Base-by-base conservation (phyloP, 2,329 filamentous ascomycete species). In the Emmonsiellopsis sp. region DNA sequence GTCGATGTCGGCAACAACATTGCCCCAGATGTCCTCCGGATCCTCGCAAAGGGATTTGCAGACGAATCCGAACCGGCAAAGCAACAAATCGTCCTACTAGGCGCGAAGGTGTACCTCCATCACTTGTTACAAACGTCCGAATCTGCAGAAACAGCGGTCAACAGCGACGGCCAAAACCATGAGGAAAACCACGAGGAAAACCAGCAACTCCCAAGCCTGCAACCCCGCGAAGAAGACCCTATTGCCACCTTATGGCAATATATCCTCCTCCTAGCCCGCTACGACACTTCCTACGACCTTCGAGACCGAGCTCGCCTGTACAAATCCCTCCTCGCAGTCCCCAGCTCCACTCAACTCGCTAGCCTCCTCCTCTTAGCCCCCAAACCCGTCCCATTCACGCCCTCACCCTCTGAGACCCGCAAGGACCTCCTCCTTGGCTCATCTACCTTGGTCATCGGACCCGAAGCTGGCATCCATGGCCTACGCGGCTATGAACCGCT, bases 81-180 rank as follows among this genome's bases (percentile, higher is more conserved):
- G 68, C 79, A 90, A 55, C 93, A 98, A 68, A 94, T 97, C 58
- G 79, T 98, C 13, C 77, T 98, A 0, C 78, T 98, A 2, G 93
- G 88, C 6, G 92, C 93, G n/a, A 97, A 97, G 66, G 90, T 97
- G 1, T 97, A 97, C 65, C 79, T 97, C 13, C 89, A 97, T 63
- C 83, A 94, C 65, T 71, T 97, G 40, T 81, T 56, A 77, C 81
- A 64, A 73, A 75, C 58, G 71, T 79, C 41, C n/a, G 47, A 58
- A 13, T 35, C 32, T 7, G 13, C 40, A 7, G 6, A 52, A 54
- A 38, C 3, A 42, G 20, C 30, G 5, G 43, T 42, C 37, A 34
- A 37, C 30, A 53, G 45, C 26, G 43, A 43, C 5, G 34, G 45
- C 8, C 9, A 70, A 26, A 57, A 65, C 1, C 63, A 67, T 4